Conservation (phyloP, 108 stramenopile genomes). For the Thalassiosira profunda region DNA sequence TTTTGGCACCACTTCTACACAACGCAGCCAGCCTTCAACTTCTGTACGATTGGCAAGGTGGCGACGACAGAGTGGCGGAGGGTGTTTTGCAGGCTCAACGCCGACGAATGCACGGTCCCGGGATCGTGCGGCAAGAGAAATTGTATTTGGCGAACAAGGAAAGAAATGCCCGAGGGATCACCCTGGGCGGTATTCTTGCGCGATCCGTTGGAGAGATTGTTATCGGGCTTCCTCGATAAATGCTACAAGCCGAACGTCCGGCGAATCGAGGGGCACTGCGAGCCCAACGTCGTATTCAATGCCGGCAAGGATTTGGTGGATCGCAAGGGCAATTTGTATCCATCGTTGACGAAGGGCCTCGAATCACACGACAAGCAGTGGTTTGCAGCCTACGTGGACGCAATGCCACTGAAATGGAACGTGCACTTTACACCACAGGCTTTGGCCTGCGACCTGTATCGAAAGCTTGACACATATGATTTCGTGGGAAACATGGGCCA, state of each 20-base stretch:
- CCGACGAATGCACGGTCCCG: conserved; percentile 22
- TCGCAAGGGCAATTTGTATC: background rate
- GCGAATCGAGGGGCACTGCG: conserved; percentile 19
- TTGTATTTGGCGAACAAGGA: conserved; percentile 21
- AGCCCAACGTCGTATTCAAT: conserved; percentile 40
- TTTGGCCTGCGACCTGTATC: conserved; percentile 53
- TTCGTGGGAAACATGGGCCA: conserved; percentile 66
- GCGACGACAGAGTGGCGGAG: conserved; percentile 43
- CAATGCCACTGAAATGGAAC: conserved; percentile 65
- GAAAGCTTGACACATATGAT: conserved; percentile 40
- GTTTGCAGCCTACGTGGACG: conserved; percentile 62
- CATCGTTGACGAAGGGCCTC: conserved; percentile 15
- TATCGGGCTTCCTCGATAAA: conserved; percentile 64
- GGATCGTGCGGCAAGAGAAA: conserved; percentile 13
- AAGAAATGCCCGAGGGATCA: conserved; percentile 16
- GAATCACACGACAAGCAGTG: conserved; percentile 28
- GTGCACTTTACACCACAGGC: conserved; percentile 64
- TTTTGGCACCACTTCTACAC: conserved; percentile 53
- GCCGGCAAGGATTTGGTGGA: conserved; percentile 1
- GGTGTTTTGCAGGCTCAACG: conserved; percentile 31
- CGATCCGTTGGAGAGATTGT: conserved; percentile 66
- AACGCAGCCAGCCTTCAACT: conserved; percentile 37
- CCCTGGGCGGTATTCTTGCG: conserved; percentile 58
- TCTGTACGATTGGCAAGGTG: conserved; percentile 58
- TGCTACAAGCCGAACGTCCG: conserved; percentile 10